These are phyloP conservation scores for Debaryomyces fabryi DNA, from an alignment of 1,139 yeast species.

Conservation along the genomic window DNA sequence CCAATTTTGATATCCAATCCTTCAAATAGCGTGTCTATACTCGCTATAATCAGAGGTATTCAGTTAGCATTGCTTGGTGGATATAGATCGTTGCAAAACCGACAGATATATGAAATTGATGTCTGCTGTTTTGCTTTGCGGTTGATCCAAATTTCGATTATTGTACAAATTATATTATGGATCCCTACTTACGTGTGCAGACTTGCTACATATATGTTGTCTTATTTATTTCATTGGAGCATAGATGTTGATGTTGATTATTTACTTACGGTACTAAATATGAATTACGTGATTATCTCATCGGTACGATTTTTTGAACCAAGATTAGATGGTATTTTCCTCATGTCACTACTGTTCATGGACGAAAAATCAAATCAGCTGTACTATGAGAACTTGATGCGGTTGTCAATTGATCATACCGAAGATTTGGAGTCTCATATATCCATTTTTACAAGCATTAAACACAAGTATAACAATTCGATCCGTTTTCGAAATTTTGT, in stretches of 20 bases:
- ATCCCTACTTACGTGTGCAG: conserved; percentile 29
- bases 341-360: conserved; percentile 41
- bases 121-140: conserved; percentile 36
- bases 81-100: conserved; percentile 51
- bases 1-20: conserved; percentile 28
- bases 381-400: conserved; percentile 19
- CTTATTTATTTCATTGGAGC: conserved; percentile 9
- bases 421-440: neutral
- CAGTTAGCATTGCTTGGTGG: conserved; percentile 55
- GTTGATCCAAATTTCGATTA: conserved; percentile 37
- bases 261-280: conserved; percentile 36
- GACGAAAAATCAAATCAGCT: conserved; percentile 27
- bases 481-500: conserved; percentile 19
- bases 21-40: conserved; percentile 37
- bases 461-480: conserved; percentile 16
- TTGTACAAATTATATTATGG: conserved; percentile 39
- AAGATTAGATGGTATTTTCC: conserved; percentile 43
- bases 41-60: conserved; percentile 54
- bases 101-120: conserved; percentile 33
- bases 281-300: conserved; percentile 46
- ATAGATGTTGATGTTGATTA: conserved; percentile 1
- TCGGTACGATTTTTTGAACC: conserved; percentile 40
- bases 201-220: conserved; percentile 15
- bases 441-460: conserved; percentile 6
- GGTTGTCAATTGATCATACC: conserved; percentile 11